Base-by-base conservation (phyloP, 2,329 filamentous ascomycete genomes). In the Onygena corvina region DNA sequence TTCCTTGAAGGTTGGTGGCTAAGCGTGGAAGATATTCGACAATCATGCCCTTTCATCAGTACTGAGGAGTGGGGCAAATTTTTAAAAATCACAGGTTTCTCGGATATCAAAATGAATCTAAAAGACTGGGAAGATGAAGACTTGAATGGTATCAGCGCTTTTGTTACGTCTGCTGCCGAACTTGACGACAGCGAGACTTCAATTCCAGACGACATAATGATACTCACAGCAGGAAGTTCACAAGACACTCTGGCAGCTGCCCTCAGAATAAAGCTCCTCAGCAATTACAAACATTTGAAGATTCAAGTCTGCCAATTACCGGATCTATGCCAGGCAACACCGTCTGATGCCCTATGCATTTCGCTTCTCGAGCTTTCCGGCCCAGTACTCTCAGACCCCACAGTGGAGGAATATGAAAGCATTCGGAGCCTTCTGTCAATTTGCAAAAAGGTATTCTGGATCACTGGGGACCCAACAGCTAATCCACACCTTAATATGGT, bases 371-470 rank as follows among this genome's bases (percentile, higher is more conserved):
- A 61, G 44, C 47, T 57, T 6, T 46, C 49, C 7, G 21, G 45
- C 2, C 52, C 58, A 4, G 45, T 56, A 25, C 52, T 61, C 6
- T 46, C 49, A 27, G 50, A 55, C 9, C 54, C 59, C 21, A 57
- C 54, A 6, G 53, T 58, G 3, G 46, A 51, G 12, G 58, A 59
- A 47, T 62, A 61, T 51, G 55, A 53, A 4, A 53, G 48, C 14
- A 52, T 64, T 38, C 57, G 57, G 7, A 56, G 58, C 7, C 38
- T 64, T 11, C 51, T 66, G 27, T 52, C 58, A 8, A 58, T 51
- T 5, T 57, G 53, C 52, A 53, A 54, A 46, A 53, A 54, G 0
- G 47, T 67, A 8, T 52, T 68, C 5, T 68, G 66, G 66, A 51
- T 68, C 18, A 67, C 64, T 2, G 56, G 54, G 1, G 61, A 62